phyloP scores from a whole-genome alignment of 2,329 filamentous ascomycete species.

The Cucurbitaria berberidis region DNA sequence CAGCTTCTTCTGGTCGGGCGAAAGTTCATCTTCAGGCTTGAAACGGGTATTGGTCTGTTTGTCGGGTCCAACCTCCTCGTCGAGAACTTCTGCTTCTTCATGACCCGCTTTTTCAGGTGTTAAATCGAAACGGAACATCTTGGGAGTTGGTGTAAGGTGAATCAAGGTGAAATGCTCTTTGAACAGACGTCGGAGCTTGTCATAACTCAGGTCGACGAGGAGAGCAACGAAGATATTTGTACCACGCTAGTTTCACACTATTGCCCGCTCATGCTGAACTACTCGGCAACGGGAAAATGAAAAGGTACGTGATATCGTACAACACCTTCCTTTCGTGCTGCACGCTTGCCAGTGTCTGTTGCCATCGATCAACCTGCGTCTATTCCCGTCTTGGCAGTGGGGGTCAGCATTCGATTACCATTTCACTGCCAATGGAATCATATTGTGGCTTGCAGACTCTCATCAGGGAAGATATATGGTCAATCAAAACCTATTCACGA shows the following conservation, averaged over 20 bases:
- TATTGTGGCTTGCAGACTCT: background rate
- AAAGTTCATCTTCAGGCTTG: conserved; percentile 6
- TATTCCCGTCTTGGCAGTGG: conserved; percentile 4
- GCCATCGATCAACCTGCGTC: background rate
- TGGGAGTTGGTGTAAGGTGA: background rate
- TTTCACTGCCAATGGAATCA: background rate
- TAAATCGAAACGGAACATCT: background rate
- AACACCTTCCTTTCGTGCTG: background rate
- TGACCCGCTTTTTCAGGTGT: background rate
- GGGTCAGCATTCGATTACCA: background rate
- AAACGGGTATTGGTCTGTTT: background rate
- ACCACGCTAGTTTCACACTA: background rate
- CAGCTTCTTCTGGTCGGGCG: background rate
- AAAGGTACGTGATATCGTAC: background rate
- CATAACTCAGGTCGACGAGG: background rate
- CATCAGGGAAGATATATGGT: background rate
- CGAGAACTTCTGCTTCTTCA: conserved; percentile 5
- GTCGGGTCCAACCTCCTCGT: conserved; percentile 7
- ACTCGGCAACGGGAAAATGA: background rate
- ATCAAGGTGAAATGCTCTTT: background rate
- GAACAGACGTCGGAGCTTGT: background rate
- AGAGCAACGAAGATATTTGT: background rate
- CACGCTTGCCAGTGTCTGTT: background rate
- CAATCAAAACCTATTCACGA: background rate
- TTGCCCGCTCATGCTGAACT: background rate